Conservation (phyloP, 257 asterid genomes). For the Ballota nigra region DNA sequence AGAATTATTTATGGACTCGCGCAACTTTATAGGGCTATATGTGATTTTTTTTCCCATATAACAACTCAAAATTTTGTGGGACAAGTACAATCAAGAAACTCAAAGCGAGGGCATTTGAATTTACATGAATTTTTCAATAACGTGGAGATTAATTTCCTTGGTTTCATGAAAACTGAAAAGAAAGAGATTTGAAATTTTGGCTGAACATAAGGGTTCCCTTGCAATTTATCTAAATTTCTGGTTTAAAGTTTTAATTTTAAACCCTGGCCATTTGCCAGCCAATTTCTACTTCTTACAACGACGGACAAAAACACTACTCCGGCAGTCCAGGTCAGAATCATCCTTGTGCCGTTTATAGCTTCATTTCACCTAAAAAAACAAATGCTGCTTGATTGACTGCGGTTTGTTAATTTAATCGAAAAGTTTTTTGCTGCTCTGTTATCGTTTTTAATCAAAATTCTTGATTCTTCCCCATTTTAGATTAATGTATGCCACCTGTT, state of each 20-base stretch:
- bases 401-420: not conserved
- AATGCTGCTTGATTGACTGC: not conserved
- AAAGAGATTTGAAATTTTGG: not conserved
- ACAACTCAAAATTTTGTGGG: too few relatives aligned
- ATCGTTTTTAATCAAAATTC: not conserved
- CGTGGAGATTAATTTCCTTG: not conserved
- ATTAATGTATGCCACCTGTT: conserved; percentile 16
- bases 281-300: not conserved
- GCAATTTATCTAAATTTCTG: not conserved
- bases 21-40: too few relatives aligned
- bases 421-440: not conserved
- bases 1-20: too few relatives aligned
- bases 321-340: conserved; percentile 5
- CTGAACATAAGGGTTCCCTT: not conserved
- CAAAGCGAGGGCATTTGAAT: too few relatives aligned
- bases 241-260: not conserved
- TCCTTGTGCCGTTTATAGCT: not conserved
- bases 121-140: too few relatives aligned
- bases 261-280: not conserved
- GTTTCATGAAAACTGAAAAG: not conserved
- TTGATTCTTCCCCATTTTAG: not conserved
- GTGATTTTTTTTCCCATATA: too few relatives aligned
- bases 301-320: not conserved
- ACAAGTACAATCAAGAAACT: too few relatives aligned
- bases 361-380: not conserved